Evolutionary conservation across 2,329 filamentous ascomycete species (phyloP).

Genomic region (Emericellopsis atlantica): DNA sequence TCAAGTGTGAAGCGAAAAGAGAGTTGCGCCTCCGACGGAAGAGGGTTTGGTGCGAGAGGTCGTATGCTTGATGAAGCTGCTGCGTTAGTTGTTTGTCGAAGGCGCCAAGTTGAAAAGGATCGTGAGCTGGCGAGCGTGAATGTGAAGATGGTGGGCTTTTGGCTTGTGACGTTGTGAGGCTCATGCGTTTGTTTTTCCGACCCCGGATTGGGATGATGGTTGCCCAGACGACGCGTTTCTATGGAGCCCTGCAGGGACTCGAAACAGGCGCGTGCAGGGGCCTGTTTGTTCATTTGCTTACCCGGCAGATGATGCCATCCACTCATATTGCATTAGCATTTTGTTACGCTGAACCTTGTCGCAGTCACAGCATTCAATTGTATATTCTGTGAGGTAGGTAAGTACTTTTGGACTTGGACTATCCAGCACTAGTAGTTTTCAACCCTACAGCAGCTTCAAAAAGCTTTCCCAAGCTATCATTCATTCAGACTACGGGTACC

Average conservation of each 20-base stretch:
- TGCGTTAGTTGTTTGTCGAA: too few relatives aligned
- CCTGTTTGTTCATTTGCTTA: too few relatives aligned
- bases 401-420: too few relatives aligned
- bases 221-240: not conserved
- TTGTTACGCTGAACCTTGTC: too few relatives aligned
- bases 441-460: not conserved
- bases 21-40: not conserved
- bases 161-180: conserved; percentile 3
- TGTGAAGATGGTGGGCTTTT: not conserved
- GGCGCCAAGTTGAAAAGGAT: not conserved
- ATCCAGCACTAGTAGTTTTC: too few relatives aligned
- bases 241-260: not conserved
- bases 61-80: too few relatives aligned
- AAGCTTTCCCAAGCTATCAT: too few relatives aligned
- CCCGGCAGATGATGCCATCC: too few relatives aligned
- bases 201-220: not conserved
- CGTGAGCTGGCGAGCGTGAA: not conserved
- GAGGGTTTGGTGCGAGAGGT: not conserved
- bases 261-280: not conserved
- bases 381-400: too few relatives aligned
- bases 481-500: not conserved
- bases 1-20: not conserved
- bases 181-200: conserved; percentile 6
- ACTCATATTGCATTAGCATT: too few relatives aligned
- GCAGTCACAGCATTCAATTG: too few relatives aligned